These are phyloP conservation scores for Fagopyrum esculentum DNA, from an alignment of 148 eudicot species.

Conservation along the genomic window DNA sequence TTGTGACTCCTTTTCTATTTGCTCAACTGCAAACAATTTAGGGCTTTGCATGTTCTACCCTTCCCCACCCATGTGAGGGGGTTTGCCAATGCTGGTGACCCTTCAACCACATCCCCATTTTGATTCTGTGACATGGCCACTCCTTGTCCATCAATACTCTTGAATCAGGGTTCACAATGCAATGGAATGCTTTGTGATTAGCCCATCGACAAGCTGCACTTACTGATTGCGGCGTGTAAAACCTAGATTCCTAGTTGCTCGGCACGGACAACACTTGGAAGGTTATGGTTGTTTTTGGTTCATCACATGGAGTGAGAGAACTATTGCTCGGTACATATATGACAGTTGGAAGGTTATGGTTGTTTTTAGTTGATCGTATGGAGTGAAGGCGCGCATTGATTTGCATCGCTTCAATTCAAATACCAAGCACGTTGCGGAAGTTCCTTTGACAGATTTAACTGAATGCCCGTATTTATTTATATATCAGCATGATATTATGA, in stretches of 20 bases:
- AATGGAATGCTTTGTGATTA: too few relatives aligned
- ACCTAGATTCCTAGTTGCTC: too few relatives aligned
- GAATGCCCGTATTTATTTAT: not conserved
- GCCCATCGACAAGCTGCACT: too few relatives aligned
- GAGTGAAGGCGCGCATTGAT: too few relatives aligned
- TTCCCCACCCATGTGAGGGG: conserved; percentile 11
- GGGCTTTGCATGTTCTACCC: not conserved
- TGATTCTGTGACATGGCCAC: not conserved
- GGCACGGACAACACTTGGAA: too few relatives aligned
- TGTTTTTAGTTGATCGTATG: too few relatives aligned
- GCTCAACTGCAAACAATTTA: not conserved
- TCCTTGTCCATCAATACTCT: not conserved
- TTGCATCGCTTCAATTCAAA: not conserved
- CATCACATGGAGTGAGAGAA: too few relatives aligned
- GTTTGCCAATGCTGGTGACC: not conserved
- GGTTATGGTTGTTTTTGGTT: too few relatives aligned
- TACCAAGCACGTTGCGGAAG: not conserved
- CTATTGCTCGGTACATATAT: too few relatives aligned
- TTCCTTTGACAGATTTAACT: not conserved
- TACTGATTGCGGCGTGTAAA: too few relatives aligned
- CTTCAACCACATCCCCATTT: not conserved
- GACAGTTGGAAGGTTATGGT: too few relatives aligned
- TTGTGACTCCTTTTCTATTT: not conserved
- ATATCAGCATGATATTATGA: not conserved
- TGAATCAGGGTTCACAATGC: not conserved